Evolutionary conservation across 2,329 filamentous ascomycete species (phyloP), one percentile per base, ranked within the genome.

Genomic region (Penicillium sumatraense): DNA sequence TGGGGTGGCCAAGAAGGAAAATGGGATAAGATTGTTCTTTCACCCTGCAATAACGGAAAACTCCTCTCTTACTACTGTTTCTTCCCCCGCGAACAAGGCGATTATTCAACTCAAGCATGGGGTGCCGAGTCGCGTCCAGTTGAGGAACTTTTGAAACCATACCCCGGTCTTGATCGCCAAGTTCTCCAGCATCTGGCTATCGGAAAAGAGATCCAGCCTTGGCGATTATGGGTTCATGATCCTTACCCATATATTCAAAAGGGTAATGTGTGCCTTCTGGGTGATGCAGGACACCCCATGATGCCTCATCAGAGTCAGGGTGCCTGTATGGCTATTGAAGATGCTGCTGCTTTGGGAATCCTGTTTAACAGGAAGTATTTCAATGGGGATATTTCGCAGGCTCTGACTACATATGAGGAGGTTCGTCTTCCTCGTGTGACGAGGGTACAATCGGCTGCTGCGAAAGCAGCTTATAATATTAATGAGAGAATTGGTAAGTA

Each of bases 31-130:
- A 89, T 90, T 54, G 87, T 89, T 5, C 75, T 89, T 2, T 88
- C 86, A 0, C 86, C 87, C 5, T 89, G 87, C 74, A 87, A 88
- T 65, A 82, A 81, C 20, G 86, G 86, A 50, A 82, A 82, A 57
- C 74, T 89, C 2, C 77, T 89, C 3, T 88, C 85, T 0, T 89
- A 87, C 74, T 89, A 89, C 73, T 88, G 86, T 73, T 89, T 89
- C 77, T 89, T 88, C 71, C 82, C 86, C 0, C 78, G 83, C 1
- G 78, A 80, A 5, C 77, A 80, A 56, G 83, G 84, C 6, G 85
- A 89, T 66, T 89, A 85, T 66, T 77, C 79, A 3, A 82, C 74
- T 40, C 85, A 89, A 50, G 79, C 78, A 9, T 89, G 86, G 86
- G 83, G 80, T 0, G 75, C 75, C 0, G 81, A 82, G 23, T 78